Conservation (phyloP, 805 yeast genomes). For the Barnettozyma botsteinii region DNA sequence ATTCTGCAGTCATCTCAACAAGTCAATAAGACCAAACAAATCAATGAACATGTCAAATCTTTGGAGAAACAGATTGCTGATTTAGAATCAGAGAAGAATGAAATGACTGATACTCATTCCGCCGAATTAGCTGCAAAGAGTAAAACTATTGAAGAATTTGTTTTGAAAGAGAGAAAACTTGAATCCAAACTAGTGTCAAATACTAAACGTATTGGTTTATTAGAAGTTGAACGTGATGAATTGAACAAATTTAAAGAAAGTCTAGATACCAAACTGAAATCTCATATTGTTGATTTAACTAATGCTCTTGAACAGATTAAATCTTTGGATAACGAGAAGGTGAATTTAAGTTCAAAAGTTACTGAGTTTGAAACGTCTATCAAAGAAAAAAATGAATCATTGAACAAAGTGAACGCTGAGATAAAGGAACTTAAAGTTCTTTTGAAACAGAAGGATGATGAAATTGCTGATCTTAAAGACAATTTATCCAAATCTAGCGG, state of each 20-base stretch:
- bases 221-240: slow-evolving; percentile 24
- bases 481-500: slow-evolving; percentile 28
- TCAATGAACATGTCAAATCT: slow-evolving; percentile 49
- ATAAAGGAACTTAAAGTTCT: slow-evolving; percentile 25
- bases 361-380: slow-evolving; percentile 18
- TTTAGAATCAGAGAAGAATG: slow-evolving; percentile 27
- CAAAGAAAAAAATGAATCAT: slow-evolving; percentile 10
- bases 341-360: slow-evolving; percentile 14
- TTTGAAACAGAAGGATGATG: slow-evolving; percentile 29
- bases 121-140: slow-evolving; percentile 41
- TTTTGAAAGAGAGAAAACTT: slow-evolving; percentile 33
- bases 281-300: slow-evolving; percentile 25
- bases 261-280: slow-evolving; percentile 21
- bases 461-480: slow-evolving; percentile 28
- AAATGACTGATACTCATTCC: slow-evolving; percentile 25
- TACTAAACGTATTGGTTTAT: slow-evolving; percentile 20
- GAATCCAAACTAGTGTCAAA: slow-evolving; percentile 23
- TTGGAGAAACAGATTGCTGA: slow-evolving; percentile 43
- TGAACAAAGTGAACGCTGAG: slow-evolving; percentile 25
- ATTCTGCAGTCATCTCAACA: slow-evolving; percentile 59
- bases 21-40: slow-evolving; percentile 49
- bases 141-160: slow-evolving; percentile 36
- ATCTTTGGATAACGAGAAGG: slow-evolving; percentile 21
- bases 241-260: slow-evolving; percentile 24
- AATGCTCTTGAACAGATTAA: slow-evolving; percentile 19